A percentile compares a stretch with the other conserved stretches of the same genome.
These are phyloP conservation scores for Exophiala bonariae DNA, from an alignment of 2,329 filamentous ascomycete species.

Conservation along the genomic window DNA sequence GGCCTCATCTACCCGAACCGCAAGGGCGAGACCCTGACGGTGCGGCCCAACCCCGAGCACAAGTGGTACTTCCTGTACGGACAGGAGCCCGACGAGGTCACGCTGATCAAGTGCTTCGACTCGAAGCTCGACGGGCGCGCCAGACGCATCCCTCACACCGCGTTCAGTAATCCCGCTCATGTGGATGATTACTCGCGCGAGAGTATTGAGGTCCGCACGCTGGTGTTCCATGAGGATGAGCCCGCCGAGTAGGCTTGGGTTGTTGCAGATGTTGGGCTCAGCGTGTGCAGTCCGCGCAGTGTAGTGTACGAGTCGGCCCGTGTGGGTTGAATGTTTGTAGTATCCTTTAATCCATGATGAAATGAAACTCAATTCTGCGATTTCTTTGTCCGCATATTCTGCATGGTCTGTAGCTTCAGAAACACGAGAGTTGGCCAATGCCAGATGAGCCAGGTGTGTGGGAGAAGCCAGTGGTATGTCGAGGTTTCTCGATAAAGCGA, in stretches of 20 bases:
- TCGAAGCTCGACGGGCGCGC: constrained; percentile 55
- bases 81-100: constrained; percentile 54
- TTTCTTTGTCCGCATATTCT: no score
- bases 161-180: constrained; percentile 54
- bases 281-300: no score
- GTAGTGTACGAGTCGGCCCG: no score
- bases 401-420: no score
- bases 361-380: no score
- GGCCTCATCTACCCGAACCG: constrained; percentile 54
- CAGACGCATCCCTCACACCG: constrained; percentile 56
- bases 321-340: no score
- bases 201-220: constrained; percentile 58
- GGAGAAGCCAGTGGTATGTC: no score
- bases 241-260: constrained; percentile 24
- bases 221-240: constrained; percentile 30
- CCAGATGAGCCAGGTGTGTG: no score
- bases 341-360: no score
- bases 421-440: no score
- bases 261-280: no score
- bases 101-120: constrained; percentile 64
- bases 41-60: constrained; percentile 44
- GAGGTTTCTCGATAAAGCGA: no score
- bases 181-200: constrained; percentile 44
- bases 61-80: constrained; percentile 56
- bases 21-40: constrained; percentile 51